Evolutionary conservation across 208 protist genomes (phyloP).

Genomic region (Leishmania aethiopica): DNA sequence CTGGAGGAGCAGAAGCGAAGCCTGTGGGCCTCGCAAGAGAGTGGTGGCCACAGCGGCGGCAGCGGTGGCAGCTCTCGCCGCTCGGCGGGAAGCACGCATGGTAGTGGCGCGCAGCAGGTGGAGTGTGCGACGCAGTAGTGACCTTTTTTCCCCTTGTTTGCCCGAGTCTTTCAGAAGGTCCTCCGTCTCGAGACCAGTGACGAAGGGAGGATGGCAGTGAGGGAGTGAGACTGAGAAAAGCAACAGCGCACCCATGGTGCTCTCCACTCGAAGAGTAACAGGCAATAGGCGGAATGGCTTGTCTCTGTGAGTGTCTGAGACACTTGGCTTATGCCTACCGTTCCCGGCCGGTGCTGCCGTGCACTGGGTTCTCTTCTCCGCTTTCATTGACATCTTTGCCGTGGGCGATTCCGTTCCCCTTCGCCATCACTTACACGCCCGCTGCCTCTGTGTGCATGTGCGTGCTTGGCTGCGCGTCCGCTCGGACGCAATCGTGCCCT

Average conservation of each 20-base stretch:
- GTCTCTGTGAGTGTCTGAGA: background rate
- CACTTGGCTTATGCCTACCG: background rate
- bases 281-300: background rate
- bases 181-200: background rate
- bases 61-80: slow-evolving; percentile 36
- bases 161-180: background rate
- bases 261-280: background rate
- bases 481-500: background rate
- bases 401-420: slow-evolving; percentile 1
- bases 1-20: slow-evolving; percentile 79
- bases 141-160: background rate
- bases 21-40: slow-evolving; percentile 65
- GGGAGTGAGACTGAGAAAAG: background rate
- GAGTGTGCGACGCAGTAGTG: slow-evolving; percentile 80
- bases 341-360: background rate
- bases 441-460: no score
- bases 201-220: slow-evolving; percentile 2
- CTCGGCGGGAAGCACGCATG: slow-evolving; percentile 22
- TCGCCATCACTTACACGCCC: background rate
- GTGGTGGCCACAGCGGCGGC: slow-evolving; percentile 30
- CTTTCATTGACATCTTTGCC: background rate
- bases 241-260: background rate
- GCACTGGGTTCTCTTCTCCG: background rate
- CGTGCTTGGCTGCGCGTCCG: background rate
- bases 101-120: slow-evolving; percentile 42